phyloP scores from a whole-genome alignment of 495 filamentous ascomycete genomes.

The Penicillium longicatenatum region DNA sequence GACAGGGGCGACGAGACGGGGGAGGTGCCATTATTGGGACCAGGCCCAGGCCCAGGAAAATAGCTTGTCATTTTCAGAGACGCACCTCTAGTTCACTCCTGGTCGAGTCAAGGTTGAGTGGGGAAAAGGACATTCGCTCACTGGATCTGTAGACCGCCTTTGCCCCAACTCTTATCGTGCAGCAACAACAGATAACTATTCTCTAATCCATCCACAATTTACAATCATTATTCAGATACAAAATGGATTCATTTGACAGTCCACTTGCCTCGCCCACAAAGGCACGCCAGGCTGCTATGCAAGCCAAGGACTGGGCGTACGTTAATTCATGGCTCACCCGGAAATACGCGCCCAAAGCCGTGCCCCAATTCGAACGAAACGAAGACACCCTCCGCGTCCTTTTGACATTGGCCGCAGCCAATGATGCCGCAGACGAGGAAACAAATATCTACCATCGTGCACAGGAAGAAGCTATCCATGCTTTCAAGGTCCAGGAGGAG shows the following conservation, averaged over 20 bases:
- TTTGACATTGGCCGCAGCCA: conserved; percentile 71
- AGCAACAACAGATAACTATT: conserved; percentile 2
- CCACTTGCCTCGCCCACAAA: conserved; percentile 49
- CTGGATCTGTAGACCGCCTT: conserved; percentile 25
- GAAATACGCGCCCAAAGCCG: conserved; percentile 62
- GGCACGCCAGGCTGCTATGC: conserved; percentile 49
- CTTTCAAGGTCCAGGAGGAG: conserved; percentile 36
- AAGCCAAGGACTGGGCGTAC: conserved; percentile 84
- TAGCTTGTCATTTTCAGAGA: conserved; percentile 45
- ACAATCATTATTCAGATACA: neutral
- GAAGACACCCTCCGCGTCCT: conserved; percentile 77
- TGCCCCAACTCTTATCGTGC: conserved; percentile 24
- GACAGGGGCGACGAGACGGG: conserved; percentile 37
- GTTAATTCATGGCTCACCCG: conserved; percentile 77
- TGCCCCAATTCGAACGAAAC: conserved; percentile 80
- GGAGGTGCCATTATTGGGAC: conserved; percentile 32
- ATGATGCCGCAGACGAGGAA: conserved; percentile 83
- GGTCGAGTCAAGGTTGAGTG: conserved; percentile 8
- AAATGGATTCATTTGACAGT: conserved; percentile 35
- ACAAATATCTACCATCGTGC: conserved; percentile 52
- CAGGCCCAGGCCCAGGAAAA: conserved; percentile 33
- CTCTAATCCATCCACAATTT: neutral
- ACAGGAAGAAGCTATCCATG: conserved; percentile 39
- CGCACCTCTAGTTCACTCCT: conserved; percentile 3
- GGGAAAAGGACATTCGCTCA: conserved; percentile 24